Evolutionary conservation across 2,329 filamentous ascomycete species (phyloP).

Genomic region (Botrytis tulipae): DNA sequence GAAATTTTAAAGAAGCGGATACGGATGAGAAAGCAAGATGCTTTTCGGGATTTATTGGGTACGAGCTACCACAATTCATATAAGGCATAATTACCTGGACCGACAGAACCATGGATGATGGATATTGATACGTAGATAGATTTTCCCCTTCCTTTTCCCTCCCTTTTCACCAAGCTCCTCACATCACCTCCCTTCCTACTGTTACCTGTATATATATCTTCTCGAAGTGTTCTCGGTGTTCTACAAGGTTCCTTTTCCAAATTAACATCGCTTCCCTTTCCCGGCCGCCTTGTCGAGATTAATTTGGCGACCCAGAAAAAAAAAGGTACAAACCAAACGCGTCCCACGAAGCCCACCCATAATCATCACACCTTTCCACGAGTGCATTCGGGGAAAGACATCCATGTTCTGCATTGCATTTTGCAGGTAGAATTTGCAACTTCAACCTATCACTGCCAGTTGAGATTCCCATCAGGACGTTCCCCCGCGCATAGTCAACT

Average conservation of each 20-base stretch:
- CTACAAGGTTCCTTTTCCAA: neutral
- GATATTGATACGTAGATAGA: neutral
- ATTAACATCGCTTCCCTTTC: neutral
- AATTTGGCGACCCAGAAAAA: conserved; percentile 14
- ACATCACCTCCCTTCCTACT: neutral
- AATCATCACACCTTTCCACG: conserved; percentile 1
- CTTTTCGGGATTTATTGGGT: neutral
- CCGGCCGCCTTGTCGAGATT: conserved; percentile 18
- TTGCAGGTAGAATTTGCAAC: neutral
- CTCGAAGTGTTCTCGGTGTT: neutral
- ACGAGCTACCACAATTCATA: neutral
- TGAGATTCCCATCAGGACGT: conserved; percentile 3
- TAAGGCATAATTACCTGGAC: conserved; percentile 1
- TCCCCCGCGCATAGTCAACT: neutral
- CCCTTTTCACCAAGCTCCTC: neutral
- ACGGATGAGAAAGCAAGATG: neutral
- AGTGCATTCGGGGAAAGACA: conserved; percentile 7
- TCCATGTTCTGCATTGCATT: conserved; percentile 20
- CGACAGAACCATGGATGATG: neutral
- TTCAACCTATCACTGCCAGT: conserved; percentile 10
- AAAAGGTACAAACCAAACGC: conserved; percentile 12
- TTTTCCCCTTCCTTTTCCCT: no score
- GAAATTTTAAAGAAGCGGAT: conserved; percentile 12
- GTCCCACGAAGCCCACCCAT: conserved; percentile 6
- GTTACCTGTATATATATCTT: neutral